Base-by-base conservation (phyloP, 1,284 basidiomycete species). In the Stereum hirsutum region DNA sequence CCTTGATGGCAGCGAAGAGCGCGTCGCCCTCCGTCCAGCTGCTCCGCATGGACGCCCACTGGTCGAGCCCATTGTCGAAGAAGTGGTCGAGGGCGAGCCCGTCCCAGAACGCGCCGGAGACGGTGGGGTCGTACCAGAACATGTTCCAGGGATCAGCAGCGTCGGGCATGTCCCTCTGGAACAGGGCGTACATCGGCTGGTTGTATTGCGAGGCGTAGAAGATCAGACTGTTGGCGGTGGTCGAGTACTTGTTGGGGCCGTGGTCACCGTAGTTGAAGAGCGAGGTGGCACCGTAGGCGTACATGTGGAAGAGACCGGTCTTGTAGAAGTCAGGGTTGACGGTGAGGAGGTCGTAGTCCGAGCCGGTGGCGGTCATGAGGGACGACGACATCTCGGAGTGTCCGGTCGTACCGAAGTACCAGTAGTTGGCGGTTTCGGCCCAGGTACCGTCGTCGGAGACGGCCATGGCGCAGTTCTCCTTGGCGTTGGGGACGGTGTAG, bases 391-490 rank as follows among this genome's bases (percentile, higher is more conserved):
- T 83, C 66, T 98, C 93, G n/a, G 90, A 89, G 54, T 89, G 86
- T 19, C 81, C 91, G 19, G 91, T 95, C 33, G 89, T 94, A 58
- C 89, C 89, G 57, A 93, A 94, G 66, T 93, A 92, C 90, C 90
- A 94, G 61, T 95, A 96, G 66, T 98, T 92, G 46, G 92, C 74
- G 1, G 93, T 97, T 66, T 99, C 95, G 17, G 81, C 69, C 95
- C 96, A 99, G 15, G 91, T 88, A 17, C 95, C 95, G 57, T 98
- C 95, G 28, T 68, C 58, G 6, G 72, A 73, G 28, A 72, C 63
- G 11, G 69, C 80, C 21, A 64, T 49, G 0, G 81, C 88, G 60
- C 96, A 99, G 62, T 93, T 93, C 46, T 68, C 52, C 48, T 78
- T 69, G 28, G 92, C 90, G 57, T 90, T 91, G 48, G 75, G 61